phyloP scores from a whole-genome alignment of 495 filamentous ascomycete species.

The Immersiella caudata region DNA sequence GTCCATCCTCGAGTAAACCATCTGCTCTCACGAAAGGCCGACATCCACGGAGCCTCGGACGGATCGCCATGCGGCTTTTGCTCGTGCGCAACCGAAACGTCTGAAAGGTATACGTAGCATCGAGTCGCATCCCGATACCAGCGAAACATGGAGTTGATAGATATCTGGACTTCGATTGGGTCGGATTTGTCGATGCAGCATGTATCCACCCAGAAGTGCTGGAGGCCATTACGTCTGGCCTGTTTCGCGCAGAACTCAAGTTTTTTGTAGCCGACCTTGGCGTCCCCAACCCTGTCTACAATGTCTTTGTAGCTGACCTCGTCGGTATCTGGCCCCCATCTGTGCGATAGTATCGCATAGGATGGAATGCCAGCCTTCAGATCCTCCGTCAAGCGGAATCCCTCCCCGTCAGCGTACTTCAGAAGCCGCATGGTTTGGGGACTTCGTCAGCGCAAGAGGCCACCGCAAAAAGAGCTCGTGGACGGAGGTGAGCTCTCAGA shows the following conservation, averaged over 20 bases:
- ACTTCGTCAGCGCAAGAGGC: too few relatives aligned
- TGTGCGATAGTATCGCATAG: conserved; percentile 3
- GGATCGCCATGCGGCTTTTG: neutral
- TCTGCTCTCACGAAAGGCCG: neutral
- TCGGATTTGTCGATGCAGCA: conserved; percentile 15
- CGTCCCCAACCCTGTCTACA: neutral
- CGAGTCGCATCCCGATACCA: neutral
- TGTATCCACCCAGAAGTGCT: conserved; percentile 12
- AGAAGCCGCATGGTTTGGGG: too few relatives aligned
- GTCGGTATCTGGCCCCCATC: neutral
- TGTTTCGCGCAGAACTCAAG: conserved; percentile 4
- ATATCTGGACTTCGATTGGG: neutral
- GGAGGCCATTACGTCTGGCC: neutral
- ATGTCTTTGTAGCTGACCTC: conserved; percentile 11
- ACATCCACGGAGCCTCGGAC: neutral
- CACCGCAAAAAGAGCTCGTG: too few relatives aligned
- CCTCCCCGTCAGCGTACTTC: too few relatives aligned
- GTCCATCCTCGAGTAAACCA: neutral
- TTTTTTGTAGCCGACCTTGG: neutral
- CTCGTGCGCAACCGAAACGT: neutral
- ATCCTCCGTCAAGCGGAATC: too few relatives aligned
- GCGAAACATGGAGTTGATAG: conserved; percentile 13
- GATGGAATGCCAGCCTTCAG: too few relatives aligned
- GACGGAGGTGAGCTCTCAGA: too few relatives aligned
- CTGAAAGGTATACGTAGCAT: neutral